phyloP scores from a whole-genome alignment of 345 rosid species.

The Atalantia buxifolia region DNA sequence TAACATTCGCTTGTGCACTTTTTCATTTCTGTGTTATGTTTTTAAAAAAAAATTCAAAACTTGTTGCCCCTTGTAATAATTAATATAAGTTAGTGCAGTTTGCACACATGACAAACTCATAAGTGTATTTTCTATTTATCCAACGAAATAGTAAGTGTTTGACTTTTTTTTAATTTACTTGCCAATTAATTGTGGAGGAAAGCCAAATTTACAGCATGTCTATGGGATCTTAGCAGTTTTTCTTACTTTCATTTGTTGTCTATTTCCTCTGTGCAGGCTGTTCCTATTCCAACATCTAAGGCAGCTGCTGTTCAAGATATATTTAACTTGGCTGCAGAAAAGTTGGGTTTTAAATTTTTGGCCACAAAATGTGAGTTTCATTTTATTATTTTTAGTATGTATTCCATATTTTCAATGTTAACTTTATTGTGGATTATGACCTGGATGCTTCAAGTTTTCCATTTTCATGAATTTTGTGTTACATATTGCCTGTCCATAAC shows the following conservation, averaged over 20 bases:
- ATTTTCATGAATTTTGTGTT: neutral
- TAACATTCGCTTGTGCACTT: neutral
- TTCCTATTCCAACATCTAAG: slow-evolving; percentile 81
- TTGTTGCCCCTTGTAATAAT: neutral
- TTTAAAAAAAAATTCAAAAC: neutral
- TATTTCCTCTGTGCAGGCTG: slow-evolving; percentile 37
- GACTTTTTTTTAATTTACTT: neutral
- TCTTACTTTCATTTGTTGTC: neutral
- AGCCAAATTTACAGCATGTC: neutral
- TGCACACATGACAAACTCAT: neutral
- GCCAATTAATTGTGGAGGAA: neutral
- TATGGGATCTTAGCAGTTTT: neutral
- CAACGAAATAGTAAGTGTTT: neutral
- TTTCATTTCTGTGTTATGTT: neutral
- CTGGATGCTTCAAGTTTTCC: neutral
- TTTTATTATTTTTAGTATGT: neutral
- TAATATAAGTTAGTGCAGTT: neutral
- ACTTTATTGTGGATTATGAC: neutral
- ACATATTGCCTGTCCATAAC: neutral
- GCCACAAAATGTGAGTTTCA: slow-evolving; percentile 51
- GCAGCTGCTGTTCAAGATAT: slow-evolving; percentile 55
- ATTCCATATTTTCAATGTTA: neutral
- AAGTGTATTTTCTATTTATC: neutral
- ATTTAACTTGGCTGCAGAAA: slow-evolving; percentile 77
- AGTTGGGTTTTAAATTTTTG: slow-evolving; percentile 75